A percentile compares a stretch with the other conserved stretches of the same genome.
phyloP scores from a whole-genome alignment of 2,329 filamentous ascomycete species.

The Sporothrix brasiliensis region DNA sequence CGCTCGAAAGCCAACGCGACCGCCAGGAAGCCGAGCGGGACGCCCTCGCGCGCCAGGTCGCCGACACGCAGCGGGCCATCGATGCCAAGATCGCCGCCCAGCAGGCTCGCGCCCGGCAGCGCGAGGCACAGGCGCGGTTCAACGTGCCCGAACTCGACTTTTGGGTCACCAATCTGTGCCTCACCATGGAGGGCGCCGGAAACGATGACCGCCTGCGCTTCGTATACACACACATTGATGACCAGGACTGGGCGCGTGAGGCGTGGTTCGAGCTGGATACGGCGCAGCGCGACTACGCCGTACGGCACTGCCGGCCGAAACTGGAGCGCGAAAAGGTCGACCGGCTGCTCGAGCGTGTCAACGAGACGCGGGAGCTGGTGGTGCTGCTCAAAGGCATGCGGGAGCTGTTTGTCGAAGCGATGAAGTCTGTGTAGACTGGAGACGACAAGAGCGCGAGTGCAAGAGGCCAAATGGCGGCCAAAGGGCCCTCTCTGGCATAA shows the following conservation, averaged over 20 bases:
- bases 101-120: constrained; percentile 68
- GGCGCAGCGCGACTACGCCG: constrained; percentile 78
- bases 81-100: constrained; percentile 71
- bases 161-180: constrained; percentile 88
- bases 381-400: constrained; percentile 80
- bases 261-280: constrained; percentile 93
- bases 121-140: constrained; percentile 81
- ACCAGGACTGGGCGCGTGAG: constrained; percentile 84
- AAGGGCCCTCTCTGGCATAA: neutral
- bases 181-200: constrained; percentile 87
- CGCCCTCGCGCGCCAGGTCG: constrained; percentile 62
- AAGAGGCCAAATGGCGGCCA: too few species aligned
- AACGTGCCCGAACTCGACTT: constrained; percentile 94
- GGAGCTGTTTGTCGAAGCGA: constrained; percentile 71
- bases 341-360: constrained; percentile 74
- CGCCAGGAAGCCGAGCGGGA: constrained; percentile 61
- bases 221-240: constrained; percentile 82
- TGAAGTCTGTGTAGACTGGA: constrained; percentile 51
- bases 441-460: neutral
- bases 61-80: constrained; percentile 70
- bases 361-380: constrained; percentile 75
- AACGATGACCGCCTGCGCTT: constrained; percentile 86
- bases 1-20: constrained; percentile 63
- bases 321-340: constrained; percentile 78
- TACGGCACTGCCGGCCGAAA: constrained; percentile 79